Evolutionary conservation across 2,329 filamentous ascomycete genomes (phyloP).

Genomic region (Sporothrix brasiliensis): DNA sequence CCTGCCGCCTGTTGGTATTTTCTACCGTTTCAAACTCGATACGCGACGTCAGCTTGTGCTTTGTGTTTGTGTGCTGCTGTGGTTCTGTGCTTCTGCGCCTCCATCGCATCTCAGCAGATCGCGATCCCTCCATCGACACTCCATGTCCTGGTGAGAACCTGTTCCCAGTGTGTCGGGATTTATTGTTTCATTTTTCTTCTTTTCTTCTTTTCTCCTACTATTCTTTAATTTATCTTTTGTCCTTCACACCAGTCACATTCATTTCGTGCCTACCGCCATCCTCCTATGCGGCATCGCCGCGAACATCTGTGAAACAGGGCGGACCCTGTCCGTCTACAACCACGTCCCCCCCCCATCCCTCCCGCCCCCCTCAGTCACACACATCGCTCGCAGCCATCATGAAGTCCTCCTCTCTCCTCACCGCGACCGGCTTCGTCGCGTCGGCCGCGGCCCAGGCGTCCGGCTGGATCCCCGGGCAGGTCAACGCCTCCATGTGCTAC

Average conservation of each 20-base stretch:
- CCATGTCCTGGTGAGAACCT: too few relatives aligned
- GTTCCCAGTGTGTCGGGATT: neutral
- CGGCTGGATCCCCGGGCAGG: slow-evolving; percentile 55
- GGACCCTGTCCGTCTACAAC: slow-evolving; percentile 16
- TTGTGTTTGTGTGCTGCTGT: too few relatives aligned
- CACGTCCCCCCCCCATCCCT: neutral
- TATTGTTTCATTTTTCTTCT: neutral
- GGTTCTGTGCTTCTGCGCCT: too few relatives aligned
- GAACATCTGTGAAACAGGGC: slow-evolving; percentile 13
- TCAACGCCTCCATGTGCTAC: slow-evolving; percentile 62
- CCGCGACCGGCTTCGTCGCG: slow-evolving; percentile 39
- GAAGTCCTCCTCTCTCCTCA: slow-evolving; percentile 10
- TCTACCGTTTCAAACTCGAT: too few relatives aligned
- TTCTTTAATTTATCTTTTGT: slow-evolving; percentile 6
- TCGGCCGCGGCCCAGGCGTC: slow-evolving; percentile 49
- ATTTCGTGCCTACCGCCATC: neutral
- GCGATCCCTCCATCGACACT: too few relatives aligned
- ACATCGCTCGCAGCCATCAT: neutral
- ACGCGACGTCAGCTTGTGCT: too few relatives aligned
- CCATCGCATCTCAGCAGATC: too few relatives aligned
- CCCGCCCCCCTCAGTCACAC: neutral
- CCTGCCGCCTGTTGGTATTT: too few relatives aligned
- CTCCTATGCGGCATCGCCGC: slow-evolving; percentile 14
- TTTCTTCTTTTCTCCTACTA: neutral
- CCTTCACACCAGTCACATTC: neutral